Conservation (phyloP, 129 eudicot species). For the Lonicera japonica region DNA sequence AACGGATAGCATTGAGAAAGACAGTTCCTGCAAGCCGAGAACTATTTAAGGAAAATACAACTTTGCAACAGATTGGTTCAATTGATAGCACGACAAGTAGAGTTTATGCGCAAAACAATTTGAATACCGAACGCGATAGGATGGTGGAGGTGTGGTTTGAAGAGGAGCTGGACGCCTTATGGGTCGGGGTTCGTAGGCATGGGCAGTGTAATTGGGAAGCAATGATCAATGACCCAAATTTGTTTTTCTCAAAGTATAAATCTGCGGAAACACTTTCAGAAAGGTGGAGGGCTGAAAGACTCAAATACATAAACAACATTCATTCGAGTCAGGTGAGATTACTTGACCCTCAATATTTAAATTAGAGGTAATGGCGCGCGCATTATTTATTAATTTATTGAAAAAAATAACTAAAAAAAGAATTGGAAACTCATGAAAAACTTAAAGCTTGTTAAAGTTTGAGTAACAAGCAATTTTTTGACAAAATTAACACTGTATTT, state of each 20-base stretch:
- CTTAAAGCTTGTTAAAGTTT: not conserved
- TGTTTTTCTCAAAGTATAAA: not conserved
- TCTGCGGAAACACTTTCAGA: not conserved
- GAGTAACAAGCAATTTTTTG: not conserved
- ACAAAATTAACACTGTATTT: too few relatives aligned
- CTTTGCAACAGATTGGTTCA: too few relatives aligned
- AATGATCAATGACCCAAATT: not conserved
- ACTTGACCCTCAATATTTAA: not conserved
- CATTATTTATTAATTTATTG: too few relatives aligned
- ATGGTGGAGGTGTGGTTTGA: not conserved
- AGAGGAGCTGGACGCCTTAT: not conserved
- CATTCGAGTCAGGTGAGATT: not conserved
- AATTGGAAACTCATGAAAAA: not conserved
- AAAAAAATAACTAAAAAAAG: too few relatives aligned
- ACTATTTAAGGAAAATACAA: too few relatives aligned
- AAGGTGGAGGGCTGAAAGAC: not conserved
- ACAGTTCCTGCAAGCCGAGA: too few relatives aligned
- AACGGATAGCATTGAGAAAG: too few relatives aligned
- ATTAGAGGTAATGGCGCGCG: not conserved
- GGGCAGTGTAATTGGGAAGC: not conserved
- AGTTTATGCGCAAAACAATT: not conserved
- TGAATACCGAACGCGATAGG: not conserved
- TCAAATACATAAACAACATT: not conserved
- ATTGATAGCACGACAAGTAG: not conserved
- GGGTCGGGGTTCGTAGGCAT: not conserved